A percentile compares a stretch with the other conserved stretches of the same genome.
phyloP scores from a whole-genome alignment of 768 basidiomycete species.

The Daedalea quercina region DNA sequence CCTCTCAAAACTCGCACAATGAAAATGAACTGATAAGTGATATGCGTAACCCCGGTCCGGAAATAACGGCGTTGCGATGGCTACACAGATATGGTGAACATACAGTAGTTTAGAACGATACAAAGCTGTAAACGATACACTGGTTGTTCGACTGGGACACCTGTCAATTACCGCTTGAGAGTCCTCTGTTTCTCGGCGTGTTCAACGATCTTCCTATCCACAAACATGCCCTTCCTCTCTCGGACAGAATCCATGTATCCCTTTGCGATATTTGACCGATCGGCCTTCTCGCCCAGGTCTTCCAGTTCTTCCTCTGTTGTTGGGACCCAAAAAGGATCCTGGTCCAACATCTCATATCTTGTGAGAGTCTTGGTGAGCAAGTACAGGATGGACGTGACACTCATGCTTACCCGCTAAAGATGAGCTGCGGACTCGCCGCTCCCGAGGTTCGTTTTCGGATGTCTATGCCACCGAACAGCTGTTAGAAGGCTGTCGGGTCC shows the following conservation, averaged over 20 bases:
- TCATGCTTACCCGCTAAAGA: conserved; percentile 80
- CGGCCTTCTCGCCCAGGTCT: conserved; percentile 94
- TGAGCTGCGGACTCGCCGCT: conserved; percentile 93
- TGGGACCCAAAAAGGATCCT: conserved; percentile 97
- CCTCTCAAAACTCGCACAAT: too few species aligned
- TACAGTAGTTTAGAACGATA: too few species aligned
- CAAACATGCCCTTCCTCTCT: conserved; percentile 91
- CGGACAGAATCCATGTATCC: conserved; percentile 87
- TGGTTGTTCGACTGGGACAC: not conserved
- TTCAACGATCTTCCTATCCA: conserved; percentile 91
- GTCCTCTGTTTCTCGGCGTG: conserved; percentile 98
- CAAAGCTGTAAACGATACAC: too few species aligned
- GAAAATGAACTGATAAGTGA: too few species aligned
- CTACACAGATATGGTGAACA: too few species aligned
- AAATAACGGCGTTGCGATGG: too few species aligned
- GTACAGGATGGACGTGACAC: not conserved
- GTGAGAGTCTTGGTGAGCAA: conserved; percentile 8
- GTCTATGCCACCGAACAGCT: conserved; percentile 39
- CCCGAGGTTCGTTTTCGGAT: conserved; percentile 95
- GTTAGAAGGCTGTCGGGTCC: not conserved
- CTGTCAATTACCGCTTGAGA: conserved; percentile 35
- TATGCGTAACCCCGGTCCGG: too few species aligned
- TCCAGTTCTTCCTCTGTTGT: conserved; percentile 96
- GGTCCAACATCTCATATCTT: conserved; percentile 89
- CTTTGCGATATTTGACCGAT: conserved; percentile 89